Percentiles rank a stretch among this genome's conserved stretches.
These are phyloP conservation scores for Tylopilus sp. DNA, from an alignment of 1,284 basidiomycete species.

Conservation along the genomic window DNA sequence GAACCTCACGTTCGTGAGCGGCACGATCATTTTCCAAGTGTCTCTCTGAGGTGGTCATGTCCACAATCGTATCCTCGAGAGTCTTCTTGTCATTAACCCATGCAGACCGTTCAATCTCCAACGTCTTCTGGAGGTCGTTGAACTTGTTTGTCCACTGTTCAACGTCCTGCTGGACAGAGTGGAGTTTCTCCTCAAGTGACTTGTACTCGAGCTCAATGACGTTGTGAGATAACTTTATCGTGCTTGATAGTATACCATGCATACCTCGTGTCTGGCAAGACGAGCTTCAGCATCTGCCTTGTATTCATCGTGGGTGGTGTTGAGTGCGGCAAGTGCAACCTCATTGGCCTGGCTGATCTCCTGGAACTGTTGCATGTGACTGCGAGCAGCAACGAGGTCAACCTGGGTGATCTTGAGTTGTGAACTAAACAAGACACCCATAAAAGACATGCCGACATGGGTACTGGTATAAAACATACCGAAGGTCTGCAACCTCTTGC, in stretches of 20 bases:
- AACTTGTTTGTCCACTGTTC: constrained; percentile 48
- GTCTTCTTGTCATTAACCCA: constrained; percentile 78
- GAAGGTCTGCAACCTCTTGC: constrained; percentile 79
- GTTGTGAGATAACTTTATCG: constrained; percentile 6
- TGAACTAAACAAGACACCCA: constrained; percentile 43
- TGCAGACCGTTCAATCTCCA: constrained; percentile 62
- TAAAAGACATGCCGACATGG: not conserved
- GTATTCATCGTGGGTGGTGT: constrained; percentile 75
- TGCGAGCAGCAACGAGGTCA: constrained; percentile 65
- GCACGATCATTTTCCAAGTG: constrained; percentile 59
- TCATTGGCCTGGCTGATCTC: constrained; percentile 82
- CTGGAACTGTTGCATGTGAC: constrained; percentile 79
- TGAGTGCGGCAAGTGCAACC: constrained; percentile 66
- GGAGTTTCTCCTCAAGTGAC: constrained; percentile 61
- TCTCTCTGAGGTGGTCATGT: constrained; percentile 67
- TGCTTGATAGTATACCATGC: constrained; percentile 12
- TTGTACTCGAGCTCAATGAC: constrained; percentile 60
- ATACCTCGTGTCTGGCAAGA: constrained; percentile 63
- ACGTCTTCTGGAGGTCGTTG: constrained; percentile 56
- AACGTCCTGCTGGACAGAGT: constrained; percentile 55
- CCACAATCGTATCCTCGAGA: constrained; percentile 73
- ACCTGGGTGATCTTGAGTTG: constrained; percentile 72
- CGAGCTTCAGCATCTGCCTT: constrained; percentile 64
- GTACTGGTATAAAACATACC: constrained; percentile 43
- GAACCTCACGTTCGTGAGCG: constrained; percentile 61